Evolutionary conservation across 805 yeast species (phyloP), one percentile per base, ranked within the genome.

Genomic region (Pichia thaimueangensis): DNA sequence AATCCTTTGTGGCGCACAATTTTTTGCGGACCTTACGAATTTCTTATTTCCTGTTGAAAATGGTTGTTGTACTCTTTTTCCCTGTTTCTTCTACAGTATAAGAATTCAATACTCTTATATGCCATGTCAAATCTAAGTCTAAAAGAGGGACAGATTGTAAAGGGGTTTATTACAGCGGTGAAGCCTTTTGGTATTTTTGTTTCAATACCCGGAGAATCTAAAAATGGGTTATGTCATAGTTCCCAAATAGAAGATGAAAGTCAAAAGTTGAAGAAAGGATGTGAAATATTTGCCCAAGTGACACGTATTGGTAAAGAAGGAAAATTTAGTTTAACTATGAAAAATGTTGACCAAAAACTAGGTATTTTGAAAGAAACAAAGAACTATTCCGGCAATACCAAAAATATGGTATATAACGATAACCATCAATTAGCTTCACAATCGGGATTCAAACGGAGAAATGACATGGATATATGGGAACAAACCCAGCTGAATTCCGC

Each of bases 151-250:
- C 59, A 68, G 20, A 63, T 85, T 0, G 80, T 82, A 51, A 60
- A 59, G 23, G 97, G 95, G 0, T 60, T 49, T 21, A 82, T 91
- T 3, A 69, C 68, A 36, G 76, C 74, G 35, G 52, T 85, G 1
- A 77, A 78, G 33, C 59, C 73, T 2, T 89, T 78, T 61, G 97
- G 97, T 0, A 94, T 87, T 1, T 91, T 89, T 56, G 73, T 87
- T 0, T 60, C 74, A 9, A 57, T 89, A 1, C 76, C 39, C 1
- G 37, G 35, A 8, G 32, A 37, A n/a, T 12, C 36, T n/a, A 23
- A 30, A 36, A 78, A 66, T 52, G 95, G 95, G 0, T 65, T 89
- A 15, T 80, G 89, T 30, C 97, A 89, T 56, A 71, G 84, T 0
- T 86, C 95, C 1, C 82, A 79, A 33, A 68, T 89, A 25, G 67